Evolutionary conservation across 2,329 filamentous ascomycete genomes (phyloP), one percentile per base, ranked within the genome.

Genomic region (Pseudogymnoascus sp.): DNA sequence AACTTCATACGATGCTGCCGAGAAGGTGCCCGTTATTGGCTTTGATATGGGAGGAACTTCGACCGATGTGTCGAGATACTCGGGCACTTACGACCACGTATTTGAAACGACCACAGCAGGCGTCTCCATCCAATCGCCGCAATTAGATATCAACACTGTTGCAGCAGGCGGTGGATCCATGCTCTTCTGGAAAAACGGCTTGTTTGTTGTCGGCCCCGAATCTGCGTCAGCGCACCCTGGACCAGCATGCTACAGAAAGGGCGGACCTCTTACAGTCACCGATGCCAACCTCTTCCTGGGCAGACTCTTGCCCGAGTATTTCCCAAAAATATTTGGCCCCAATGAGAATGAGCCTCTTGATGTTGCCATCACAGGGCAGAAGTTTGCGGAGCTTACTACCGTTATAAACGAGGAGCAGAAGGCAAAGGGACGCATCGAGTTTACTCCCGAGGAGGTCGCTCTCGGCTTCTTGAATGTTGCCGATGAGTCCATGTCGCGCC

Each of bases 291-390:
- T 96, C 4, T 90, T 91, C 67, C 82, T 96, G 0, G 91, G 91
- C 0, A 82, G 91, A 37, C 77, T 97, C 4, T 75, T 96, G 1
- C 91, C 92, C 0, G 89, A 94, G 62, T 94, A 92, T 77, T 96
- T 96, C 70, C 91, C 91, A 0, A 92, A 92, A 71, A 96, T 97
- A 62, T 96, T 97, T 68, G 92, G 92, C 50, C 87, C 90, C 71
- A 88, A 91, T 37, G 92, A 97, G 71, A 80, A 96, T 60, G 82
- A 93, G 70, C 85, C 86, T 0, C 75, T 97, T 1, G 91, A 96
- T 69, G 77, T 82, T 1, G 82, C 88, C 58, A 88, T 89, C 1
- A 94, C 89, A 66, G 82, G 84, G 69, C 84, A 82, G 66, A 81
- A 89, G 0, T 90, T 97, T 64, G 80, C 87, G 63, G 84, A 91